Percentiles rank a stretch among this genome's conserved stretches.
These are phyloP conservation scores for Letharia columbiana DNA, from an alignment of 495 filamentous ascomycete species.

Conservation along the genomic window DNA sequence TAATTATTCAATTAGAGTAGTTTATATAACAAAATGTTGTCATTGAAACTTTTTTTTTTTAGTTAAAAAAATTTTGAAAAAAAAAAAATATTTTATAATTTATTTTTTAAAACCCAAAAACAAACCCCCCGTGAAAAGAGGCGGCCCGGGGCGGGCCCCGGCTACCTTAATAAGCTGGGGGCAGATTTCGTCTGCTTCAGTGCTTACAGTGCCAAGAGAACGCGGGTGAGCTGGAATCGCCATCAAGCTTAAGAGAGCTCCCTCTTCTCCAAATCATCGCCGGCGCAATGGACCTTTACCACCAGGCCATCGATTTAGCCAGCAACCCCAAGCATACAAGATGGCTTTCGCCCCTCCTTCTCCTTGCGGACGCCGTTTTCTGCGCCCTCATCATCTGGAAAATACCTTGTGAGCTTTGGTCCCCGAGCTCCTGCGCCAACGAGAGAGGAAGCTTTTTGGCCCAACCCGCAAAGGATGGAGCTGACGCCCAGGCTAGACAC, in stretches of 20 bases:
- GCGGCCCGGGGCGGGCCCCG: too few relatives aligned
- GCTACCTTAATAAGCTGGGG: too few relatives aligned
- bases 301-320: conserved; percentile 31
- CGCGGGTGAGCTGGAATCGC: not conserved
- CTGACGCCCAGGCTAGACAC: conserved; percentile 54
- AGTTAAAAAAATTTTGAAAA: too few relatives aligned
- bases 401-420: conserved; percentile 62
- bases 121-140: too few relatives aligned
- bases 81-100: too few relatives aligned
- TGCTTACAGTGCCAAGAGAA: too few relatives aligned
- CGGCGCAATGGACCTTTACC: conserved; percentile 27
- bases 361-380: conserved; percentile 65
- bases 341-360: conserved; percentile 60
- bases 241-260: not conserved
- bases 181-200: too few relatives aligned
- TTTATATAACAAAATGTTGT: too few relatives aligned
- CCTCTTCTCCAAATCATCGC: not conserved
- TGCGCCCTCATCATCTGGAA: conserved; percentile 71
- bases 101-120: too few relatives aligned
- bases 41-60: too few relatives aligned
- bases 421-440: not conserved
- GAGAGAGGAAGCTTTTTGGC: conserved; percentile 7
- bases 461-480: conserved; percentile 2
- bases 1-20: too few relatives aligned
- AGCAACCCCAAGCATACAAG: conserved; percentile 45